Evolutionary conservation across 345 rosid species (phyloP).

Genomic region (Noccaea caerulescens): DNA sequence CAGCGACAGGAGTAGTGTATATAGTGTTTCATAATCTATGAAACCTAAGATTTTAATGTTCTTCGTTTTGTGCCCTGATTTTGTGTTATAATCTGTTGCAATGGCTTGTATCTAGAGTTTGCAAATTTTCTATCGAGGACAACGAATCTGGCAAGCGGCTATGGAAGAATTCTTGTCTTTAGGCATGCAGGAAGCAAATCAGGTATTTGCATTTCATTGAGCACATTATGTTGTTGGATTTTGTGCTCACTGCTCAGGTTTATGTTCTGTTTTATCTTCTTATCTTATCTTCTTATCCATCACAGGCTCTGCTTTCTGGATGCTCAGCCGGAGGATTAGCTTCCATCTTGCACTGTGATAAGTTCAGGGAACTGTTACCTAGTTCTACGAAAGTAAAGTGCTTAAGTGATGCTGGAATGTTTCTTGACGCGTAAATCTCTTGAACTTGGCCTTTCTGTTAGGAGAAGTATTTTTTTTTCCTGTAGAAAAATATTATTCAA

Average conservation of each 20-base stretch:
- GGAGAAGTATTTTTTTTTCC: neutral
- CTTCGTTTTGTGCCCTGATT: neutral
- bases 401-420: slow-evolving; percentile 92
- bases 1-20: slow-evolving; percentile 5
- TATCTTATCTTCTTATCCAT: slow-evolving; percentile 24
- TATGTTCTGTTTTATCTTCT: slow-evolving; percentile 1
- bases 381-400: slow-evolving; percentile 77
- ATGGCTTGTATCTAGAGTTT: slow-evolving; percentile 45
- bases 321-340: slow-evolving; percentile 97
- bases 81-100: slow-evolving; percentile 9
- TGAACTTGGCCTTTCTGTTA: slow-evolving; percentile 17
- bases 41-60: neutral
- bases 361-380: slow-evolving; percentile 66
- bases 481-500: neutral
- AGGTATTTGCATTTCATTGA: slow-evolving; percentile 50
- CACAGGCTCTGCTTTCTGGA: slow-evolving; percentile 91
- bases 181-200: slow-evolving; percentile 80
- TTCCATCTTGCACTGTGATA: slow-evolving; percentile 81
- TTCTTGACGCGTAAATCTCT: slow-evolving; percentile 72
- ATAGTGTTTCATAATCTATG: neutral
- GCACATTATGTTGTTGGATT: neutral
- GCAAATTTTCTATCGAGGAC: slow-evolving; percentile 74
- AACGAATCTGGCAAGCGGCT: slow-evolving; percentile 79
- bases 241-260: slow-evolving; percentile 2
- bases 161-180: slow-evolving; percentile 65